Evolutionary conservation across 2,329 filamentous ascomycete species (phyloP), one percentile per base, ranked within the genome.

Genomic region (Dothideomycetes sp.): DNA sequence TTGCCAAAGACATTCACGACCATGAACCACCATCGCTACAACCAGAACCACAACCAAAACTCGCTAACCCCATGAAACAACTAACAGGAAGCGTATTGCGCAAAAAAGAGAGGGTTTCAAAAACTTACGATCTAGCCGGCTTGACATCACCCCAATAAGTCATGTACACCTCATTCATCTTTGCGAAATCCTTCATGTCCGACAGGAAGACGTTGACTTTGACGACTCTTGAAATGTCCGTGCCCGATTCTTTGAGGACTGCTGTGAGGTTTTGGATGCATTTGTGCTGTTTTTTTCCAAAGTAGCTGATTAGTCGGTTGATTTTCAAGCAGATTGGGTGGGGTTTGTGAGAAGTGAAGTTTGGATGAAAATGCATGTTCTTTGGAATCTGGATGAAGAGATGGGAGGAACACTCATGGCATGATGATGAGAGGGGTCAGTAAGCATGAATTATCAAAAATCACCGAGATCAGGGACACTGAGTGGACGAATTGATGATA

Each of bases 141-240:
- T 60, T 57, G 12, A 46, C 43, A 19, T 55, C 53, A 8, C 53
- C 56, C 48, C 53, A 58, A 30, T 58, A 60, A 37, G 45, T 45
- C 27, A 35, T 48, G 43, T 75, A 78, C 3, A 65, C 71, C 45
- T 70, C 68, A 46, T 77, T 78, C 61, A 79, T 70, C 8, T 64
- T 62, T 0, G 64, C 69, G 53, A 82, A 83, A 55, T 82, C 67
- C 33, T 71, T 64, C 77, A 84, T 83, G 44, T 71, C 69, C 1
- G 71, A 74, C 15, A 84, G 55, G 53, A 78, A 84, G 18, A 82
- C 65, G 50, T 81, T 82, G 46, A 79, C 71, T 59, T 83, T 82
- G 55, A 83, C 70, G 0, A 76, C 70, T 42, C 80, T 78, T 20
- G 70, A 63, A 25, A 82, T 62, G 44, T 64, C 67, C 37, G 70